phyloP scores from a whole-genome alignment of 129 eudicot species.

The Sambucus nigra region DNA sequence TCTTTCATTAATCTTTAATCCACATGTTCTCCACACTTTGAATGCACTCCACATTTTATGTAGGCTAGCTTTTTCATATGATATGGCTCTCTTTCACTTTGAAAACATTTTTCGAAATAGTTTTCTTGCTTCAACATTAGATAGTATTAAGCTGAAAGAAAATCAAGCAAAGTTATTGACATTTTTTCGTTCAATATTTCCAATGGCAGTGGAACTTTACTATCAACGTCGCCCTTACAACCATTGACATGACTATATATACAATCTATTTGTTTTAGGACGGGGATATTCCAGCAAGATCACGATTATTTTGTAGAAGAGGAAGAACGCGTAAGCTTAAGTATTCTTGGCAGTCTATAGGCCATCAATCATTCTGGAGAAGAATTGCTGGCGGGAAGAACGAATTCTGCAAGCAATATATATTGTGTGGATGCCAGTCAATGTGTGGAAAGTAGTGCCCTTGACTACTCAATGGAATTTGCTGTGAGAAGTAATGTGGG shows the following conservation, averaged over 20 bases:
- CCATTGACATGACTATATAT: neutral
- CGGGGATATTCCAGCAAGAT: constrained; percentile 38
- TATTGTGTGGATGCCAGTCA: constrained; percentile 72
- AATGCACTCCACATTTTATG: no score
- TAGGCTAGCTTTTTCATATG: no score
- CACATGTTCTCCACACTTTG: no score
- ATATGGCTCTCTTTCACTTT: no score
- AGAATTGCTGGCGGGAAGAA: constrained; percentile 71
- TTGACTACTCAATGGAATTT: constrained; percentile 66
- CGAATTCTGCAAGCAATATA: constrained; percentile 63
- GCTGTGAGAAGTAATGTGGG: constrained; percentile 99
- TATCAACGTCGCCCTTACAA: neutral
- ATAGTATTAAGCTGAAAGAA: no score
- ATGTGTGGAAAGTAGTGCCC: constrained; percentile 90
- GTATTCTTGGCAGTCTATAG: constrained; percentile 84
- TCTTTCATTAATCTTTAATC: no score
- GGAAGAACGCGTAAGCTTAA: constrained; percentile 71
- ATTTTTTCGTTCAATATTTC: neutral
- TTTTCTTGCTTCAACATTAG: neutral
- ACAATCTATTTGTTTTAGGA: constrained; percentile 34
- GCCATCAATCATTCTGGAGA: constrained; percentile 92
- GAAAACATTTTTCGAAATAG: neutral
- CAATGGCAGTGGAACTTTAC: constrained; percentile 1
- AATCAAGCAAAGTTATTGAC: neutral
- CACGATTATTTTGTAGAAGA: constrained; percentile 73